These are phyloP conservation scores for Furcasterigmium furcatum DNA, from an alignment of 2,329 filamentous ascomycete species.

Conservation along the genomic window DNA sequence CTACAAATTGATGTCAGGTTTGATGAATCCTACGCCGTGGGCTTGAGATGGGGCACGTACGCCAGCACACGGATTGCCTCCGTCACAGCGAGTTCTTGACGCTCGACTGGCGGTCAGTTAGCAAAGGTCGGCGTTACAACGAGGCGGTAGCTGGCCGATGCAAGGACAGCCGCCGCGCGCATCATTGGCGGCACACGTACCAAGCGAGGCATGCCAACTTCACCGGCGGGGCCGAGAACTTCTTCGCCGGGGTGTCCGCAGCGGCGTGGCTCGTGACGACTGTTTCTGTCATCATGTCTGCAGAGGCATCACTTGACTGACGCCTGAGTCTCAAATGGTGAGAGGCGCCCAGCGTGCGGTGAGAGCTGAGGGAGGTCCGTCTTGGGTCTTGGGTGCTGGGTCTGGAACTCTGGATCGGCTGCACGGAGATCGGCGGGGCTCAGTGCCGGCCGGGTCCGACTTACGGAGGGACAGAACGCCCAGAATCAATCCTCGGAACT, in stretches of 20 bases:
- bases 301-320: neutral
- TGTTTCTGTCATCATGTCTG: neutral
- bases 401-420: neutral
- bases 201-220: conserved; percentile 48
- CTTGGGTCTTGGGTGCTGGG: too few relatives aligned
- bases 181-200: conserved; percentile 26
- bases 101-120: conserved; percentile 28
- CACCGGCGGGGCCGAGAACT: conserved; percentile 43
- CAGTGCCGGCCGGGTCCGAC: neutral
- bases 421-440: neutral
- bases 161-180: neutral
- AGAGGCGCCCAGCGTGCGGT: neutral
- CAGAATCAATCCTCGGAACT: too few relatives aligned
- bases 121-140: neutral
- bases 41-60: conserved; percentile 22
- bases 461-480: neutral
- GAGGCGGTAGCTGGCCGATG: neutral
- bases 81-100: conserved; percentile 43
- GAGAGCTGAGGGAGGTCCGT: neutral
- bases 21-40: neutral
- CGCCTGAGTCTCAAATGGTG: neutral
- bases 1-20: conserved; percentile 19
- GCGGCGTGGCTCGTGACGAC: neutral
- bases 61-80: conserved; percentile 37
- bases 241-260: conserved; percentile 21